Base-by-base conservation (phyloP, 1,139 yeast genomes). In the Scheffersomyces quercinus region DNA sequence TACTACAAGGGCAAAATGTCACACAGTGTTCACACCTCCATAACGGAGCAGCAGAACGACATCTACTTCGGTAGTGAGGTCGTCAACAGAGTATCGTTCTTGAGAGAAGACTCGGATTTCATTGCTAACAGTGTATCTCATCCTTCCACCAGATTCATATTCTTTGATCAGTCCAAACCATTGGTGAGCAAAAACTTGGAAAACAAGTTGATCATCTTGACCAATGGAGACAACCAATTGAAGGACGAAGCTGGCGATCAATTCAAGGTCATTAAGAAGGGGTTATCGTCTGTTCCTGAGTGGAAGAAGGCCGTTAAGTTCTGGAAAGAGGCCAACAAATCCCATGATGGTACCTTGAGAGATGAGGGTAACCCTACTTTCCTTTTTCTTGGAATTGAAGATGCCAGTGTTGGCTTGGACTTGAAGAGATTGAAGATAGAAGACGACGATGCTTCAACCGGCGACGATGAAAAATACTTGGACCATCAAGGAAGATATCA, bases 21-120 rank as follows among this genome's bases (percentile, higher is more conserved):
- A 7, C 49, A 48, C 31, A 39, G 38, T 14, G 13, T 12, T 30
- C 40, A 41, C 16, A 28, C 48, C 3, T 20, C 26, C 26, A 20
- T 20, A 20, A 20, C 52, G 16, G 65, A 64, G 15, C 58, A 62
- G 34, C 65, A 64, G 45, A 59, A 61, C 40, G 69, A 68, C 37
- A 65, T 69, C 50, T 73, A 70, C 54, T 74, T 65, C 48, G 64
- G 87, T 11, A 75, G 75, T 15, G 83, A 80, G 48, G 81, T 79
- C 5, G 68, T 91, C 42, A 90, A 91, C 65, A 69, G 97, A 49
- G 83, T 90, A 8, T 83, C 95, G 10, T 91, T 89, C 58, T 70
- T 90, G 38, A 71, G 97, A 43, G 83, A 81, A 29, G 86, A 89
- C 58, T 45, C 66, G 20, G 77, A 70, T 29, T 90, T 88, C 56